Evolutionary conservation across 306 rosid genomes (phyloP), one percentile per base, ranked within the genome.

Genomic region (Prunus kanzakura): DNA sequence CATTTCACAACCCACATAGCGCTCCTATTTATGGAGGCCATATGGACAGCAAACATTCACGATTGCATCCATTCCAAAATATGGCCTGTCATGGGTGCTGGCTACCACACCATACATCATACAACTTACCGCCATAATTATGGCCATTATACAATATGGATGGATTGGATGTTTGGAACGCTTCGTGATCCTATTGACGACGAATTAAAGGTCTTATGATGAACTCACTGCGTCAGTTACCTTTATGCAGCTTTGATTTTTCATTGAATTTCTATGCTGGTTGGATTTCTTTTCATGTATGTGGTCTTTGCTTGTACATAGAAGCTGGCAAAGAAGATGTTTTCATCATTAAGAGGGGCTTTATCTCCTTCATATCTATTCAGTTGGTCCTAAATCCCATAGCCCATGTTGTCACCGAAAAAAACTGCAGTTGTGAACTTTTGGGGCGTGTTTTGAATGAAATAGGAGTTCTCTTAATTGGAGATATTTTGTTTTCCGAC

Each of bases 11-110:
- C 93, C 62, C 98, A 95, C 72, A 15, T 92, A 18, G 86, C 3
- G 10, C 87, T 91, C 69, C 9, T 94, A 20, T 91, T 91, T 86
- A 30, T 90, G 0, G 97, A 94, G 86, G 96, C 41, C 41, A 11
- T 95, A 52, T 95, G 98, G 98, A 90, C 98, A 11, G 87, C 97
- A 29, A 95, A 92, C 70, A 92, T 95, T 76, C 98, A 95, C 49
- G 98, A 95, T 67, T 86, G 97, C 85, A 88, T 95, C 75, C 89
- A 95, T n/a, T 80, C 83, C 43, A 89, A 88, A 45, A 3, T 89
- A 57, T 95, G 98, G 98, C 97, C 98, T 60, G 79, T 90, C 25
- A 90, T 95, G 98, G 98, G 98, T 78, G 97, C 98, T 66, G 97
- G 98, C 73, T 92, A 90, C 84, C 98, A 95, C 91, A 89, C 97